Base-by-base conservation (phyloP, 2,329 filamentous ascomycete species). In the Teratosphaeriaceae sp. region DNA sequence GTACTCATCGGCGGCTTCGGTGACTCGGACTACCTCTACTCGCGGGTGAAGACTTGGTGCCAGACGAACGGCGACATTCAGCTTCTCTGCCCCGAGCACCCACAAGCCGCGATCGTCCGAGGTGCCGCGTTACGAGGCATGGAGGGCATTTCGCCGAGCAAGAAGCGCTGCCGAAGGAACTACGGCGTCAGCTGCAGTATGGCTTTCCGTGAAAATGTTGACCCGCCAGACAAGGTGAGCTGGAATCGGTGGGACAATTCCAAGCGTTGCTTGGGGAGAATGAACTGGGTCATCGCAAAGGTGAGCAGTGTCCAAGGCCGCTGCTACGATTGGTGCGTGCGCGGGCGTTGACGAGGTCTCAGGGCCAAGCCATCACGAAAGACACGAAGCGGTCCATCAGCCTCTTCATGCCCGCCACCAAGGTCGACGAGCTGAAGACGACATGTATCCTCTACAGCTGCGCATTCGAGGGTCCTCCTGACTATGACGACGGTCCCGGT, bases 51-150 rank as follows among this genome's bases (percentile, higher is more conserved):
- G 34, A 24, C 40, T 6, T 50, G 45, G 45, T 47, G 45, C 31
- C 18, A 35, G 20, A 18, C 16, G 16, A 41, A 36, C 12, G 22
- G 33, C 30, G 24, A 45, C 12, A 48, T 50, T 9, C 26, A 33
- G 12, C 27, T 42, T 2, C 20, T 45, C 18, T 42, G 42, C 18
- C 42, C 42, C 6, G 30, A 43, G 20, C 24, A 50, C 30, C 45
- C 47, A 42, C 45, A 48, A 45, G 47, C 47, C 8, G 47, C 47
- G 3, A 48, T 50, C 23, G 42, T 50, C 6, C 38, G 41, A 22
- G 47, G 47, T n/a, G 47, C 47, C 5, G 45, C 47, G 7, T 30
- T 50, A 15, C 45, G 47, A 13, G 47, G 47, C 23, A 39, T 50
- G 5, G 39, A 40, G n/a, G 45, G 45, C 23, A 48, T 42, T 21